Evolutionary conservation across 768 basidiomycete species (phyloP), one percentile per base, ranked within the genome.

Genomic region (Stropharia rugosoannulata): DNA sequence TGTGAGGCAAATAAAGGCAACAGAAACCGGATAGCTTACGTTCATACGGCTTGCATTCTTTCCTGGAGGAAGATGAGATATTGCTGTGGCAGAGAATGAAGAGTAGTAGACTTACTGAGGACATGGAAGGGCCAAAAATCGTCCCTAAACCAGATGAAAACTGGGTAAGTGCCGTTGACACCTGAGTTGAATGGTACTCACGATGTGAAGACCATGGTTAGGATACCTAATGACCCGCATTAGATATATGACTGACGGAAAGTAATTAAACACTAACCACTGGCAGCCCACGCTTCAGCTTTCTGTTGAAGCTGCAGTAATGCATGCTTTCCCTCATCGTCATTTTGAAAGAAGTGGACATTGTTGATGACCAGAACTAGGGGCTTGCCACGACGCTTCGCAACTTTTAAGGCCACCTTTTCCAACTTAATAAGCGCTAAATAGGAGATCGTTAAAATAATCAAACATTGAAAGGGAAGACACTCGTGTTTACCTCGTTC

Each of bases 231-330:
- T 27, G 29, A 43, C 38, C 7, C 13, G 18, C 10, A 40, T 52
- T 19, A 43, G 35, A 32, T 49, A 32, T 49, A 43, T 22, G 39
- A 12, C 50, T 39, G 13, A 38, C 32, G 59, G 18, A 62, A 27
- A n/a, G 35, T 37, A 43, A 42, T 49, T 15, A 49, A 29, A 36
- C 37, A 66, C 80, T 60, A 59, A 87, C 90, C 83, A 68, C 87
- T 84, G 10, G 89, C 86, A 5, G 89, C 85, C 92, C 95, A 95
- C 5, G 86, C 72, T 67, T 95, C 93, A 5, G 90, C 93, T 53
- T 85, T 80, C 65, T 91, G 90, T 66, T 95, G 94, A 15, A 95
- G 78, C 63, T 93, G 91, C 53, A 94, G 72, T n/a, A 97, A 74
- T 73, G 95, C 82, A 40, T 87, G 82, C 59, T 80, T 77, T 0